These are phyloP conservation scores for Zalaria sp. DNA, from an alignment of 2,329 filamentous ascomycete genomes.

Conservation along the genomic window DNA sequence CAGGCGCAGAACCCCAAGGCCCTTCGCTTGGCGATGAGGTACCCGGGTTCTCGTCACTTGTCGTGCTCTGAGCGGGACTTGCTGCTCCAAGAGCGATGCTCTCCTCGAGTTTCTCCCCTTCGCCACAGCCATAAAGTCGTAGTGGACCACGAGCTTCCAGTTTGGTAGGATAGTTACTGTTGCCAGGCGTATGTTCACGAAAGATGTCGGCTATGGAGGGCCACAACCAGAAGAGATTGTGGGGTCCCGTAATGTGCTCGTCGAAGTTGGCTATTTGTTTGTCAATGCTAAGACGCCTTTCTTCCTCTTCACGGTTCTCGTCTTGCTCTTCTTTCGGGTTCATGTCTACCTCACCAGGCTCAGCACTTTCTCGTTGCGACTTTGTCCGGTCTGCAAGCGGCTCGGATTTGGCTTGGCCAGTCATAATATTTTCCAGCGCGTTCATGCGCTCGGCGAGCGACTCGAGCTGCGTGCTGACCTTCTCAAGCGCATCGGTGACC, in stretches of 20 bases:
- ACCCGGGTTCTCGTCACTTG: slow-evolving; percentile 14
- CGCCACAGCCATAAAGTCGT: slow-evolving; percentile 21
- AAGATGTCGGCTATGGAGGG: slow-evolving; percentile 27
- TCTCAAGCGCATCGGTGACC: slow-evolving; percentile 19
- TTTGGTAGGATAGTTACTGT: slow-evolving; percentile 20
- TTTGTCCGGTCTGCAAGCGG: slow-evolving; percentile 19
- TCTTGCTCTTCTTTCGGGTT: too few relatives aligned
- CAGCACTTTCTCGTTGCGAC: slow-evolving; percentile 28
- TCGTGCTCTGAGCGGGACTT: slow-evolving; percentile 25
- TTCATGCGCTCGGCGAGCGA: slow-evolving; percentile 17
- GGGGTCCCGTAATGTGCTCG: slow-evolving; percentile 83
- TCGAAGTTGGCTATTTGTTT: slow-evolving; percentile 52
- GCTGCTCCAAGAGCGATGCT: slow-evolving; percentile 18
- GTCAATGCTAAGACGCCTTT: too few relatives aligned
- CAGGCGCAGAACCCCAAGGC: slow-evolving; percentile 38
- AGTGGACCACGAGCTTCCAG: slow-evolving; percentile 22
- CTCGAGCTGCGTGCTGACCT: slow-evolving; percentile 32
- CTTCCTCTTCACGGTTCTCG: too few relatives aligned
- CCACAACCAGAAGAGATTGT: slow-evolving; percentile 58
- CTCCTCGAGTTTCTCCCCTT: slow-evolving; percentile 23
- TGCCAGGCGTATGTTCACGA: slow-evolving; percentile 11
- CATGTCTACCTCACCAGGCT: too few relatives aligned
- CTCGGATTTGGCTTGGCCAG: not conserved
- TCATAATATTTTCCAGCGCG: slow-evolving; percentile 10
- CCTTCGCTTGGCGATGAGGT: slow-evolving; percentile 29